phyloP scores from a whole-genome alignment of 306 rosid species.

The Carpinus fangiana region DNA sequence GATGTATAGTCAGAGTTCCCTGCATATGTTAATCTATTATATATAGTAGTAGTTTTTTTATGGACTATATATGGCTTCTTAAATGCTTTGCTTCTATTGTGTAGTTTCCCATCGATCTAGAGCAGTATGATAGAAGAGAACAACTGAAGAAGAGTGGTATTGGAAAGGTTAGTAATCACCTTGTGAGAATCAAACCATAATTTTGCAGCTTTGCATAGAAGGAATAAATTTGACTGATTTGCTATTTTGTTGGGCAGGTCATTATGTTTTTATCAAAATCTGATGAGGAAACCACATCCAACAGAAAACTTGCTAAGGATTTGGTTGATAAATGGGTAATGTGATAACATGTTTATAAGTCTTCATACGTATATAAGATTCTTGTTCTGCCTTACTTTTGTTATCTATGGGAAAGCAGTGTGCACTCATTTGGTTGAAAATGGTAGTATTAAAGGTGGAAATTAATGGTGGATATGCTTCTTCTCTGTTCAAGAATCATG shows the following conservation, averaged over 20 bases:
- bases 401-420: neutral
- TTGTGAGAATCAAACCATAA: neutral
- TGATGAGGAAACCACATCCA: slow-evolving; percentile 83
- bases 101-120: slow-evolving; percentile 91
- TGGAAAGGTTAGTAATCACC: slow-evolving; percentile 66
- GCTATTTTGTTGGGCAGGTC: slow-evolving; percentile 51
- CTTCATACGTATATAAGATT: neutral
- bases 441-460: neutral
- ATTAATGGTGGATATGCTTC: neutral
- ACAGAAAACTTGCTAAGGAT: slow-evolving; percentile 86
- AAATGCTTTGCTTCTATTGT: slow-evolving; percentile 33
- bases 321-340: slow-evolving; percentile 95
- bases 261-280: slow-evolving; percentile 91
- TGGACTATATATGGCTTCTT: slow-evolving; percentile 15
- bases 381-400: neutral
- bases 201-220: slow-evolving; percentile 9
- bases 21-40: too few species aligned
- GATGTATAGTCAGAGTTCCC: too few species aligned
- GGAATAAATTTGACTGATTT: slow-evolving; percentile 16
- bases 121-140: slow-evolving; percentile 86
- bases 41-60: too few species aligned
- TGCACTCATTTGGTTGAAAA: neutral
- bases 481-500: too few species aligned
- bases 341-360: slow-evolving; percentile 8
- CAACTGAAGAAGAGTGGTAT: slow-evolving; percentile 97